Percentiles rank a stretch among this genome's conserved stretches.
These are phyloP conservation scores for Murraya paniculata DNA, from an alignment of 345 rosid species.

Conservation along the genomic window DNA sequence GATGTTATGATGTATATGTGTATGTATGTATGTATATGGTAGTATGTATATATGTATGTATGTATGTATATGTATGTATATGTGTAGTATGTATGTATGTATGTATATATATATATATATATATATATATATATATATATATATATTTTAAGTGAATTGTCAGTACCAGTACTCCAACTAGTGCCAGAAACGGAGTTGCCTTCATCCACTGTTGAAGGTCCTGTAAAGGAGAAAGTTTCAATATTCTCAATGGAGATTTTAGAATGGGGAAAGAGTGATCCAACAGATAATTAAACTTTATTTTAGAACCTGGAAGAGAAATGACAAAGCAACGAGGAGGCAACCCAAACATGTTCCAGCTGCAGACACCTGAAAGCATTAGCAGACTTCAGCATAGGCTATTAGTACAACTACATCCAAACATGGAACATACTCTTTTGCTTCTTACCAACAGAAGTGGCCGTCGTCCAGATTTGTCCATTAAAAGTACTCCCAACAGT, in stretches of 20 bases:
- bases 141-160: neutral
- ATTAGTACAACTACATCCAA: neutral
- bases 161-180: constrained; percentile 53
- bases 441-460: constrained; percentile 65
- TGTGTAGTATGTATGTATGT: too few species aligned
- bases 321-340: constrained; percentile 53
- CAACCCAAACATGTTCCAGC: constrained; percentile 83
- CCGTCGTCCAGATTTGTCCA: constrained; percentile 76
- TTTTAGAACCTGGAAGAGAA: constrained; percentile 45
- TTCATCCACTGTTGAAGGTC: constrained; percentile 39
- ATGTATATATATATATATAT: too few species aligned
- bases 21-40: too few species aligned
- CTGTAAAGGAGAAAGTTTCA: constrained; percentile 28
- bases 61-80: too few species aligned
- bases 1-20: too few species aligned
- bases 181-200: constrained; percentile 46
- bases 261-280: neutral
- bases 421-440: neutral
- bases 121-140: too few species aligned
- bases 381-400: constrained; percentile 1
- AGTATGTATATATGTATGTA: too few species aligned
- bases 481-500: constrained; percentile 53
- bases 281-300: neutral
- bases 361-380: constrained; percentile 62
- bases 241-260: neutral